phyloP scores from a whole-genome alignment of 495 filamentous ascomycete genomes.

The Tuber indicum region DNA sequence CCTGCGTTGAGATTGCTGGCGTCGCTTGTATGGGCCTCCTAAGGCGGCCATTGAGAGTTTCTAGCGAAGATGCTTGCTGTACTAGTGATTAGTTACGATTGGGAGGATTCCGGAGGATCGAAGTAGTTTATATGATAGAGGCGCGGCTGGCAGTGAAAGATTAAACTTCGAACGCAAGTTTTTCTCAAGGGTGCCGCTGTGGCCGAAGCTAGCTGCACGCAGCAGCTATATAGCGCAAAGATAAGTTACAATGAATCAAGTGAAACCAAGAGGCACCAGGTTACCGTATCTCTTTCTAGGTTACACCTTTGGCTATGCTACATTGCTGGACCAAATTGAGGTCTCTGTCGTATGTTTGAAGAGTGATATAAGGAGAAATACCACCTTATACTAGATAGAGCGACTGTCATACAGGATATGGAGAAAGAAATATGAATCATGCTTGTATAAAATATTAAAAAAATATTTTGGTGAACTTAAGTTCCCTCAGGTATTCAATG shows the following conservation, averaged over 20 bases:
- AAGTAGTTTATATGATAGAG: background rate
- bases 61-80: background rate
- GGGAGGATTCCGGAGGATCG: background rate
- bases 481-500: too few species aligned
- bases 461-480: too few species aligned
- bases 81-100: background rate
- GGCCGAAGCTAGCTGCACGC: background rate
- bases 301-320: background rate
- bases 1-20: background rate
- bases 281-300: background rate
- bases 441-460: too few species aligned
- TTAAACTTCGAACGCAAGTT: background rate
- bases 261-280: background rate
- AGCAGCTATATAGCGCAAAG: background rate
- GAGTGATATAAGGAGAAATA: too few species aligned
- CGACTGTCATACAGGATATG: too few species aligned
- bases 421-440: too few species aligned
- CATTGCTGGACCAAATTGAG: too few species aligned
- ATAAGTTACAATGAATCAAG: background rate
- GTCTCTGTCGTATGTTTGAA: too few species aligned
- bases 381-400: too few species aligned
- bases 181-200: background rate
- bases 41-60: background rate
- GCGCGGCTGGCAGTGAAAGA: background rate
- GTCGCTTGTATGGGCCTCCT: background rate